These are phyloP conservation scores for Mycosarcoma mackinlayi DNA, from an alignment of 1,284 basidiomycete genomes.

Conservation along the genomic window DNA sequence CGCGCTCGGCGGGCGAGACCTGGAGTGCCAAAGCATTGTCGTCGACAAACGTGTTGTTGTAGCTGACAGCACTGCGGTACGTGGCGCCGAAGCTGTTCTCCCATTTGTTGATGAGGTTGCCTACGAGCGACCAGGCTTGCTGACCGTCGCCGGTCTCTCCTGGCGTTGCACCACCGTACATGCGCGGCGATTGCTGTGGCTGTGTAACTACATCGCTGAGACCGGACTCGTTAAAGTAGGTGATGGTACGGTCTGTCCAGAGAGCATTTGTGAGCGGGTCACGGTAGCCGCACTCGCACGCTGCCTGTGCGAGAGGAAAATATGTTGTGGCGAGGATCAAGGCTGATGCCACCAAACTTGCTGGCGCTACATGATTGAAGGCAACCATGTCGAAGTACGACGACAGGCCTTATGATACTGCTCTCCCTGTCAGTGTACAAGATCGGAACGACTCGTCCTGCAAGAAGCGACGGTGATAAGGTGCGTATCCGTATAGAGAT, in stretches of 20 bases:
- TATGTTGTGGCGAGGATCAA: conserved; percentile 20
- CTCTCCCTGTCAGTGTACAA: too few species aligned
- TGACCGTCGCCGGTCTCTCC: conserved; percentile 52
- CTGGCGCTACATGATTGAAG: conserved; percentile 7
- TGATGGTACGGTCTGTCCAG: conserved; percentile 61
- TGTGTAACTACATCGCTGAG: conserved; percentile 44
- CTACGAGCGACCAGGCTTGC: conserved; percentile 52
- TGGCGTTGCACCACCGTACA: conserved; percentile 36
- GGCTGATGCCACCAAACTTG: conserved; percentile 25
- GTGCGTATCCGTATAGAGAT: too few species aligned
- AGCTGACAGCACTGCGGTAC: conserved; percentile 49
- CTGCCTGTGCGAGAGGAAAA: conserved; percentile 20
- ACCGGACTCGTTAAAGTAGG: conserved; percentile 61
- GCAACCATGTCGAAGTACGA: conserved; percentile 14
- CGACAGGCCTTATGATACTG: not conserved
- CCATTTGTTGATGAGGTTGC: conserved; percentile 55
- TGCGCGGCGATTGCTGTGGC: conserved; percentile 40
- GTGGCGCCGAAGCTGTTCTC: conserved; percentile 54
- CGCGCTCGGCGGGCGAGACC: conserved; percentile 43
- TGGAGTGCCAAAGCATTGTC: conserved; percentile 48
- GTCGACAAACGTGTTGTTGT: conserved; percentile 55
- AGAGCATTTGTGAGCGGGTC: conserved; percentile 55
- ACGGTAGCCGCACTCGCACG: conserved; percentile 59
- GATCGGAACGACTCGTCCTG: too few species aligned
- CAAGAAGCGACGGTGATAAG: too few species aligned